Evolutionary conservation across 2,329 filamentous ascomycete species (phyloP).

Genomic region (Moelleriella libera): DNA sequence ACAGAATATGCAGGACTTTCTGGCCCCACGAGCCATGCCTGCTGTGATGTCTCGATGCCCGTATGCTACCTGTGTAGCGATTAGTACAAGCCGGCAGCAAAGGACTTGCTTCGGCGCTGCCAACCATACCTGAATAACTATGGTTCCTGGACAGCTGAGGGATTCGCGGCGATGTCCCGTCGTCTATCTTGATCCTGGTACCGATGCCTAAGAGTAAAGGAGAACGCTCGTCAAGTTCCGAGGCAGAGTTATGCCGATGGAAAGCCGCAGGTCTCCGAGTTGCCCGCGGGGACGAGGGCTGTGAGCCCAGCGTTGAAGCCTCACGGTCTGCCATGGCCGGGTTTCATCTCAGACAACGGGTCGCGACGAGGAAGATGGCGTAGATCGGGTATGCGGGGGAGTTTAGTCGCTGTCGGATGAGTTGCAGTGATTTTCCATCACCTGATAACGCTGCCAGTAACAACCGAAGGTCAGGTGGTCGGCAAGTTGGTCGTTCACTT

Average conservation of each 20-base stretch:
- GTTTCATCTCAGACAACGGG: not conserved
- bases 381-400: no score
- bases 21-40: constrained; percentile 44
- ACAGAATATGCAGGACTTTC: constrained; percentile 48
- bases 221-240: constrained; percentile 27
- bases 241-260: constrained; percentile 13
- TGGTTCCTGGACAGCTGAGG: constrained; percentile 22
- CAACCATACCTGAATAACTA: constrained; percentile 25
- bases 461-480: no score
- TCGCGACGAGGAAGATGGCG: no score
- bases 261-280: constrained; percentile 13
- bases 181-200: constrained; percentile 26
- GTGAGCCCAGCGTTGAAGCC: constrained; percentile 12
- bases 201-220: constrained; percentile 24
- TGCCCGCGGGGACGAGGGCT: constrained; percentile 18
- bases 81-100: not conserved
- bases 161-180: constrained; percentile 12
- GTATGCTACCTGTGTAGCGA: constrained; percentile 18
- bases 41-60: constrained; percentile 34
- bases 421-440: no score
- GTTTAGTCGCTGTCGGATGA: no score
- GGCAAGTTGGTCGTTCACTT: no score
- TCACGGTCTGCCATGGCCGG: constrained; percentile 16
- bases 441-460: no score
- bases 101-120: not conserved